A percentile compares a stretch with the other conserved stretches of the same genome.
phyloP scores from a whole-genome alignment of 768 basidiomycete genomes.

The Daedaleopsis sinensis region DNA sequence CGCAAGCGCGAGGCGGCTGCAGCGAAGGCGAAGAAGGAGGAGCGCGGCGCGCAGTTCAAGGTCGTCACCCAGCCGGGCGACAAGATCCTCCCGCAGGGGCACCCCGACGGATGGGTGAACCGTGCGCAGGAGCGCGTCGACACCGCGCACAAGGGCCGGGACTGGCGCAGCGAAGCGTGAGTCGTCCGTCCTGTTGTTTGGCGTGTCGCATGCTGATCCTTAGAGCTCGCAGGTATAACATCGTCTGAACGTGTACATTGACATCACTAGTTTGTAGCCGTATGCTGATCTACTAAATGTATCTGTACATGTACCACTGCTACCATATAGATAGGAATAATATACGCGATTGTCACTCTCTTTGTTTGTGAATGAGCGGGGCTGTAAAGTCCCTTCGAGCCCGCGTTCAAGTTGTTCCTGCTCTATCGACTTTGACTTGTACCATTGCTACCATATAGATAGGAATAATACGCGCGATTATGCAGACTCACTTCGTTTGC shows the following conservation, averaged over 20 bases:
- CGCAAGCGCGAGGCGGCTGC: slow-evolving; percentile 51
- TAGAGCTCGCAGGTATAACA: not conserved
- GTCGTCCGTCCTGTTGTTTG: not conserved
- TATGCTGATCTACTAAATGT: too few species aligned
- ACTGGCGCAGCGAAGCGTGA: slow-evolving; percentile 58
- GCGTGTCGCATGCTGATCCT: not conserved
- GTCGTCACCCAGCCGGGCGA: slow-evolving; percentile 74
- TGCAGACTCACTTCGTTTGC: too few species aligned
- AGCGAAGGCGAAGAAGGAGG: slow-evolving; percentile 43
- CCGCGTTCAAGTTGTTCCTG: too few species aligned
- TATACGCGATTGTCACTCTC: too few species aligned
- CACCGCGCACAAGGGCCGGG: slow-evolving; percentile 43
- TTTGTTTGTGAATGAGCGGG: too few species aligned
- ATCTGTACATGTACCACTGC: too few species aligned
- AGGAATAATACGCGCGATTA: too few species aligned
- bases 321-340: too few species aligned
- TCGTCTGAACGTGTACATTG: slow-evolving; percentile 1
- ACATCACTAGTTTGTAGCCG: too few species aligned
- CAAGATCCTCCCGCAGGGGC: slow-evolving; percentile 62
- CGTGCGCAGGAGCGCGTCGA: slow-evolving; percentile 48
- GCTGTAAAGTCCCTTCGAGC: too few species aligned
- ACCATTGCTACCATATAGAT: too few species aligned
- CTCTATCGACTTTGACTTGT: too few species aligned
- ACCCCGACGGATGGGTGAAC: slow-evolving; percentile 77
- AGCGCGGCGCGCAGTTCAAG: slow-evolving; percentile 71